These are phyloP conservation scores for Moesziomyces aphidis DNA, from an alignment of 1,284 basidiomycete genomes.

Conservation along the genomic window DNA sequence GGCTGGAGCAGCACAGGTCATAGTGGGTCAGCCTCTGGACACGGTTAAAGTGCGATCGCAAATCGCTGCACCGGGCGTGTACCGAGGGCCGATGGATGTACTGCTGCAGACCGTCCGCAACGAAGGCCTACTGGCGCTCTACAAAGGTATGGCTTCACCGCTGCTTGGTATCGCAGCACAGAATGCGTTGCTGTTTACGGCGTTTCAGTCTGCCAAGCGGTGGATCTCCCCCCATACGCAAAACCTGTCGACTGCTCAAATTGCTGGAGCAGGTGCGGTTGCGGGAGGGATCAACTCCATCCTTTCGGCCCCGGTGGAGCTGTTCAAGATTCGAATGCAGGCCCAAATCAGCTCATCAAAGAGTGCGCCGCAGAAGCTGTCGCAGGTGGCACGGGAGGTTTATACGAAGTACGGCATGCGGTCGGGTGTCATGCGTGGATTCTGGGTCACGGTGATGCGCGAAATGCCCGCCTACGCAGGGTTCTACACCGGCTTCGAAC, in stretches of 20 bases:
- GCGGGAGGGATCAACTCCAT: constrained; percentile 90
- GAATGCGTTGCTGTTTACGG: constrained; percentile 92
- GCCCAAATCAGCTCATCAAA: constrained; percentile 77
- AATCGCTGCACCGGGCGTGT: constrained; percentile 40
- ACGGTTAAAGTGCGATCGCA: constrained; percentile 56
- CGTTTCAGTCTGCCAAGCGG: constrained; percentile 84
- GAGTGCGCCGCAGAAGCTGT: constrained; percentile 76
- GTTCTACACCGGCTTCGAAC: constrained; percentile 85
- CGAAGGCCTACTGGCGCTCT: constrained; percentile 52
- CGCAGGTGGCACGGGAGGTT: constrained; percentile 79
- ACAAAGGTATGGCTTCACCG: constrained; percentile 82
- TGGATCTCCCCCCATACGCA: constrained; percentile 85
- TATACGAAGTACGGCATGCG: constrained; percentile 85
- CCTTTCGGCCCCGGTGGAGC: constrained; percentile 74
- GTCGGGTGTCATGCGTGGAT: constrained; percentile 92
- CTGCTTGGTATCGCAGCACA: constrained; percentile 94
- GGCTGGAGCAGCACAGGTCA: constrained; percentile 55
- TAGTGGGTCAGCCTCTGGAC: constrained; percentile 58
- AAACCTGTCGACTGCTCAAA: constrained; percentile 81
- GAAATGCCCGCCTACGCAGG: constrained; percentile 96
- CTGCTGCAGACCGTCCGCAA: constrained; percentile 27
- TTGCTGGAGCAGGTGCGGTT: constrained; percentile 85
- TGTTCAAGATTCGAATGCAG: constrained; percentile 95
- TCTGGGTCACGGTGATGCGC: constrained; percentile 92
- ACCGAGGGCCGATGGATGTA: constrained; percentile 52